These are phyloP conservation scores for Populus hybrid DNA, from an alignment of 441 rosid genomes.

Conservation along the genomic window DNA sequence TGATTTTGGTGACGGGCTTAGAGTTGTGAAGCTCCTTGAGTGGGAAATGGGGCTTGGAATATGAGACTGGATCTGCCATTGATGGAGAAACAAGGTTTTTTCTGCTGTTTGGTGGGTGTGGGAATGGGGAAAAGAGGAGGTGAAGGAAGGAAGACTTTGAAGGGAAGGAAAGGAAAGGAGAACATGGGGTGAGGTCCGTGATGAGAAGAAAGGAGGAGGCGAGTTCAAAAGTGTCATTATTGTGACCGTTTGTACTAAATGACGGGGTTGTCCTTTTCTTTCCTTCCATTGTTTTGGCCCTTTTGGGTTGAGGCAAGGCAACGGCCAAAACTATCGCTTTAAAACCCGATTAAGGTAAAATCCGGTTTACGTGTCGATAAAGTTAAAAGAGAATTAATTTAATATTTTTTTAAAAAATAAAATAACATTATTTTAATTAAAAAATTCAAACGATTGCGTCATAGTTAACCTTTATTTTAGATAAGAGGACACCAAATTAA, in stretches of 20 bases:
- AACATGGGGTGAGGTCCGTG: slow-evolving; percentile 10
- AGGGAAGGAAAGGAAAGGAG: slow-evolving; percentile 52
- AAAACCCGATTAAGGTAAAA: no score
- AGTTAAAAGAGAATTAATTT: no score
- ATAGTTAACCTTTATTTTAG: no score
- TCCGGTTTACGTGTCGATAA: no score
- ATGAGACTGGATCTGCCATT: slow-evolving; percentile 51
- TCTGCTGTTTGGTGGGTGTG: background rate
- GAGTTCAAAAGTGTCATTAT: slow-evolving; percentile 29
- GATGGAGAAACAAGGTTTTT: slow-evolving; percentile 10
- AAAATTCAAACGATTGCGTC: no score
- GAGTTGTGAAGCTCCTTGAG: slow-evolving; percentile 16
- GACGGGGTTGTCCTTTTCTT: slow-evolving; percentile 37
- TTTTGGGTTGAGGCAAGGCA: background rate
- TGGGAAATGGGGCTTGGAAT: slow-evolving; percentile 26
- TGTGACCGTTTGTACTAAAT: slow-evolving; percentile 36
- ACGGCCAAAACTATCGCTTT: background rate
- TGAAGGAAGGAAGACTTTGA: slow-evolving; percentile 76
- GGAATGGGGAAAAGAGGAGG: slow-evolving; percentile 13
- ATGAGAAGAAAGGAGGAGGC: slow-evolving; percentile 16
- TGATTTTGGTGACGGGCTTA: background rate
- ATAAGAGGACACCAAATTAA: no score
- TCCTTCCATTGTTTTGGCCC: background rate
- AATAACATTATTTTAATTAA: no score
- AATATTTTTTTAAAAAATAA: no score